Conservation (phyloP, 306 rosid species). For the Medicago lupulina region DNA sequence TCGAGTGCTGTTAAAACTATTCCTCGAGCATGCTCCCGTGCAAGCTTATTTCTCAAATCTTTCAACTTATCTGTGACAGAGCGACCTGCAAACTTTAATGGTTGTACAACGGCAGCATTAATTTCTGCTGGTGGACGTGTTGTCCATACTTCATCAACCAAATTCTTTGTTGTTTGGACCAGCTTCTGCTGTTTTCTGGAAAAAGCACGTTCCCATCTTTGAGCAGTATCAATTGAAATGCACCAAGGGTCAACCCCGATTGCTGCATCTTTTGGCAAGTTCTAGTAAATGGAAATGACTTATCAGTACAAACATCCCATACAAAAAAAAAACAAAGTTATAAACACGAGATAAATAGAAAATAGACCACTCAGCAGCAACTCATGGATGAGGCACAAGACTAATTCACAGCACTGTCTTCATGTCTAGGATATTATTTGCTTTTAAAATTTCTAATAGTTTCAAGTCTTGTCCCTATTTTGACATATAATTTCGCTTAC, state of each 20-base stretch:
- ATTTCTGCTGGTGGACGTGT: slow-evolving; percentile 63
- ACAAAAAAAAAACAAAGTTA: slow-evolving; percentile 23
- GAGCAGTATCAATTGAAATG: slow-evolving; percentile 81
- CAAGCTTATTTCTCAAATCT: slow-evolving; percentile 71
- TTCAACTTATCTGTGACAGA: slow-evolving; percentile 83
- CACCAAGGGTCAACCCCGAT: slow-evolving; percentile 98
- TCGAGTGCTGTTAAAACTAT: slow-evolving; percentile 84
- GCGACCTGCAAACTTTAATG: slow-evolving; percentile 75
- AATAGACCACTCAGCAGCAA: slow-evolving; percentile 19
- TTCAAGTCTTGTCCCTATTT: slow-evolving; percentile 12
- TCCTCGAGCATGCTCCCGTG: slow-evolving; percentile 63
- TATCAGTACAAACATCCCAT: slow-evolving; percentile 30
- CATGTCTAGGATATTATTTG: not conserved
- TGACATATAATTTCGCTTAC: too few relatives aligned
- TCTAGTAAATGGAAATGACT: slow-evolving; percentile 53
- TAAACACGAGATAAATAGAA: slow-evolving; percentile 16
- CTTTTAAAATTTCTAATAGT: not conserved
- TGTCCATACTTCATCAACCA: slow-evolving; percentile 95
- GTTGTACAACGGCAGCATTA: slow-evolving; percentile 71
- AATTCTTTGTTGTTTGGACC: slow-evolving; percentile 77
- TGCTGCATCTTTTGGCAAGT: slow-evolving; percentile 68
- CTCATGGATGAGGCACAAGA: slow-evolving; percentile 1
- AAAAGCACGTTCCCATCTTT: slow-evolving; percentile 83
- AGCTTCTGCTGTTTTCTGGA: slow-evolving; percentile 75
- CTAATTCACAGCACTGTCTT: not conserved